Evolutionary conservation across 2,329 filamentous ascomycete genomes (phyloP).

Genomic region (Bisporella sp.): DNA sequence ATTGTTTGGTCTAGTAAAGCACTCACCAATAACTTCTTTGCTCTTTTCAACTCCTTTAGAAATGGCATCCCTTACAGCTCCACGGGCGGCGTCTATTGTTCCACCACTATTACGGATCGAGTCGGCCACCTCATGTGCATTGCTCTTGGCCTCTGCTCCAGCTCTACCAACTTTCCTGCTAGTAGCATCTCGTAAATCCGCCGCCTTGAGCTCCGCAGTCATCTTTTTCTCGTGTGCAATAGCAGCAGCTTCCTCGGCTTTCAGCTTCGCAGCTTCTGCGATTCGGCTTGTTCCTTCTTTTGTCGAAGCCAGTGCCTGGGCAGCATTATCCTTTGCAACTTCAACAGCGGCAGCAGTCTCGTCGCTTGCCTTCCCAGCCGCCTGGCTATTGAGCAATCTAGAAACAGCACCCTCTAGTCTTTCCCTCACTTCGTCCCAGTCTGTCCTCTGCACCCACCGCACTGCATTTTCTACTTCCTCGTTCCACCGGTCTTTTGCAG

Average conservation of each 20-base stretch:
- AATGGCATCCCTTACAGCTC: slow-evolving; percentile 29
- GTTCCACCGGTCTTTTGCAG: slow-evolving; percentile 74
- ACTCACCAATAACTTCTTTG: slow-evolving; percentile 26
- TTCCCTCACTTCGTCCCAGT: slow-evolving; percentile 58
- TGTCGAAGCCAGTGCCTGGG: slow-evolving; percentile 16
- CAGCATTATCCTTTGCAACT: slow-evolving; percentile 14
- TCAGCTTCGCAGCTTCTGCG: slow-evolving; percentile 12
- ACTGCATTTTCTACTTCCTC: slow-evolving; percentile 61
- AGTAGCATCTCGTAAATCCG: slow-evolving; percentile 23
- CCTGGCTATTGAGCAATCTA: slow-evolving; percentile 34
- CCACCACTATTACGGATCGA: slow-evolving; percentile 23
- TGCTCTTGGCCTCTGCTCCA: slow-evolving; percentile 16
- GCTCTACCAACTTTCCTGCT: slow-evolving; percentile 22
- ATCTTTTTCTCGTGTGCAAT: slow-evolving; percentile 15
- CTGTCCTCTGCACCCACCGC: slow-evolving; percentile 56
- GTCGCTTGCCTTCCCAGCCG: slow-evolving; percentile 24
- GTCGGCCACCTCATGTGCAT: slow-evolving; percentile 17
- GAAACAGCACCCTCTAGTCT: slow-evolving; percentile 43
- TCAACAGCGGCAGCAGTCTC: slow-evolving; percentile 11
- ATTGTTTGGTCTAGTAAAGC: background rate
- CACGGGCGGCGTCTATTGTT: slow-evolving; percentile 33
- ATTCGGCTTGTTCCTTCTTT: slow-evolving; percentile 13
- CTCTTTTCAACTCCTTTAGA: slow-evolving; percentile 27
- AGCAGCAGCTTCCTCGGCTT: slow-evolving; percentile 7
- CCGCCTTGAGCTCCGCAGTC: slow-evolving; percentile 16